phyloP scores from a whole-genome alignment of 2,329 filamentous ascomycete species.

The Lasiodiplodia gonubiensis region DNA sequence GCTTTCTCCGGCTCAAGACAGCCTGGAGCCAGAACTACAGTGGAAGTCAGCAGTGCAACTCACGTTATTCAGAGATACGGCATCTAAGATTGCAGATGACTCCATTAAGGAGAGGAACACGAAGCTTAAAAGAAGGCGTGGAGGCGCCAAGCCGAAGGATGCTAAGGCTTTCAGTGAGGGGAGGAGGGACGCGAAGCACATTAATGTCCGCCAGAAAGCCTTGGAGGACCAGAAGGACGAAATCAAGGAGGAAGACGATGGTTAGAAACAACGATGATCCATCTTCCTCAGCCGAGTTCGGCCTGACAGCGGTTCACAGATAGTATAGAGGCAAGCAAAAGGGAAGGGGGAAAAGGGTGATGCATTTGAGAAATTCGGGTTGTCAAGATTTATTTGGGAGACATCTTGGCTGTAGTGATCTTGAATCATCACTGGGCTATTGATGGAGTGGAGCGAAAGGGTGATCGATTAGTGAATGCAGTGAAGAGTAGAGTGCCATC shows the following conservation, averaged over 20 bases:
- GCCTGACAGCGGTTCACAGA: not conserved
- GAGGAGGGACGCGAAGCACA: not conserved
- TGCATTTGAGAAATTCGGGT: not conserved
- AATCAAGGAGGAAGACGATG: not conserved
- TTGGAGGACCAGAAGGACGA: not conserved
- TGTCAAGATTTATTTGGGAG: no score
- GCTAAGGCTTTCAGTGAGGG: not conserved
- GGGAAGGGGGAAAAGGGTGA: not conserved
- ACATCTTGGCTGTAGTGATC: no score
- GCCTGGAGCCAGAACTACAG: not conserved
- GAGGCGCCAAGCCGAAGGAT: constrained; percentile 1
- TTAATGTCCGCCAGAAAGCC: constrained; percentile 4
- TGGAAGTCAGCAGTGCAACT: constrained; percentile 14
- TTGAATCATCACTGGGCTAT: no score
- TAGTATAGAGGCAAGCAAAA: not conserved
- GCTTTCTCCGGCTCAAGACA: not conserved
- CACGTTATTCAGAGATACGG: not conserved
- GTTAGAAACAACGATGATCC: not conserved
- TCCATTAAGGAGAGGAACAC: not conserved
- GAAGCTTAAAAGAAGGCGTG: not conserved
- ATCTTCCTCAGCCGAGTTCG: not conserved
- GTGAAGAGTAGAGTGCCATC: no score
- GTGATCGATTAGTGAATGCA: no score
- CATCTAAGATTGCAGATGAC: not conserved
- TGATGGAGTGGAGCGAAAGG: no score